Base-by-base conservation (phyloP, 2,329 filamentous ascomycete species). In the Sodiomyces alkalinus region DNA sequence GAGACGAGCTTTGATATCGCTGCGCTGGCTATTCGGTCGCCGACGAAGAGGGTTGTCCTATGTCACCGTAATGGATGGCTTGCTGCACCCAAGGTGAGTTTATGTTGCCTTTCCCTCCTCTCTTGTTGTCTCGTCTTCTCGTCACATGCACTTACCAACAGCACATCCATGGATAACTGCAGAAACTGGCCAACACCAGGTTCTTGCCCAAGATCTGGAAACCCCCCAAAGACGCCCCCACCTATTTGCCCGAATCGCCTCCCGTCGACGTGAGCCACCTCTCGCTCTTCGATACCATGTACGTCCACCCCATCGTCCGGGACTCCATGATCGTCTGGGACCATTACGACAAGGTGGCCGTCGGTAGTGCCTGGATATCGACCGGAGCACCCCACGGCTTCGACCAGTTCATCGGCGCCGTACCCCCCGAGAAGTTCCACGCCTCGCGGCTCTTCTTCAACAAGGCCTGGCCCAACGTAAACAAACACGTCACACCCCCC, bases 391-490 rank as follows among this genome's bases (percentile, higher is more conserved):
- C 48, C 7, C 48, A 52, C 29, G 62, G 61, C 0, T 50, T 55
- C 2, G 59, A 64, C 36, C 61, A 65, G 38, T 59, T 60, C 49
- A 53, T 59, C 11, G 61, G 61, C 3, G 52, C 53, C 8, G 55
- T 62, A 31, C 50, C 31, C 7, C 36, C 34, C 9, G 36, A 38
- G 15, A 28, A 32, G 12, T 31, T 37, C 31, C 35, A 37, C 18
- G 27, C 27, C 10, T 29, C 27, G 15, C 14, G 27, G 18, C 21
- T 49, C 18, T 50, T 51, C 32, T 40, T 46, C 7, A 48, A 48
- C 30, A 56, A 55, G 33, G 43, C 43, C 14, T 52, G 48, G 31
- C 42, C 42, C 6, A 43, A 46, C 27, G 48, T 49, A 9, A 40
- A 47, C 6, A 47, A 49, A 7, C 51, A 53, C 29, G 45, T 55